Evolutionary conservation across 129 eudicot species (phyloP), one percentile per base, ranked within the genome.

Genomic region (Flaveria sonorensis): DNA sequence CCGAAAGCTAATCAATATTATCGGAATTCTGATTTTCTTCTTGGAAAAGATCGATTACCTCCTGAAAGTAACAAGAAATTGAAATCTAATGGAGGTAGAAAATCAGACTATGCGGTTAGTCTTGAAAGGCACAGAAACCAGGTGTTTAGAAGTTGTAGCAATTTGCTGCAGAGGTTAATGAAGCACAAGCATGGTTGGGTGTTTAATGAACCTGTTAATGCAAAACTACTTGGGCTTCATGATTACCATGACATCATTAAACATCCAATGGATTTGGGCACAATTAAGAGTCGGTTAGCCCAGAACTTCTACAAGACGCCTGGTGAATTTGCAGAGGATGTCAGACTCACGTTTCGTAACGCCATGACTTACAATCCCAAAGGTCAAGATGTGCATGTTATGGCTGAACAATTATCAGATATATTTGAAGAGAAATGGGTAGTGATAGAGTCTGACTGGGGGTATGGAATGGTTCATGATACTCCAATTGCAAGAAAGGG

Each of bases 1-100:
- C 98, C 98, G 0, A 93, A 93, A 71, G 98, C 96, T 0, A 93
- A 93, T 76, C 96, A 86, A 24, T 86, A 46, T 43, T 93, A 93
- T 56, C 70, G 91, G 46, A 86, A 87, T 79, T 87, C 97, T 0
- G 97, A 93, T 63, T 90, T 93, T 18, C 88, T 93, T 59, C 85
- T 90, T 20, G 98, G 89, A 1, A 91, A 90, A 71, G 98, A 93
- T 23, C 71, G 90, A 47, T 81, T 93, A 21, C 98, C 98, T 6
- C 83, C 93, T n/a, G 98, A 93, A 78, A 93, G 89, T 43, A 86
- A 88, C 71, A 90, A 85, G 81, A 75, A 85, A 51, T 18, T 61
- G 48, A 90, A 93, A 77, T 19, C 91, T 3, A 86, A 56, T 62
- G 82, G 85, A 15, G 89, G 90, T 59, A 90, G 82, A 74, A 90